Evolutionary conservation across 805 yeast species (phyloP).

Genomic region (Candida germanica): DNA sequence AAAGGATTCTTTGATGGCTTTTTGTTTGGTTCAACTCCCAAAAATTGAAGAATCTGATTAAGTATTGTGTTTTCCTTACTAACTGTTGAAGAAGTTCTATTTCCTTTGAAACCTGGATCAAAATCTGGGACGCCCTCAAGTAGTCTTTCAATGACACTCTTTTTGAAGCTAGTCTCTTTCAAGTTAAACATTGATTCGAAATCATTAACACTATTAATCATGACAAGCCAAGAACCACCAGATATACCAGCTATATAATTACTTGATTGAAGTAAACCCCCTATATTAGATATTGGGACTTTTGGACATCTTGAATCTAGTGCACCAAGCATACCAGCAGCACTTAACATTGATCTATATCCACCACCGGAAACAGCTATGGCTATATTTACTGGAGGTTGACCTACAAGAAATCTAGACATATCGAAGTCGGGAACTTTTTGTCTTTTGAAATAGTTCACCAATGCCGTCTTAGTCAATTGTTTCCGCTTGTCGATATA

Average conservation of each 20-base stretch:
- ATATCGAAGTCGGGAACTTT: constrained; percentile 30
- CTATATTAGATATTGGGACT: constrained; percentile 17
- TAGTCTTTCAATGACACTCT: constrained; percentile 43
- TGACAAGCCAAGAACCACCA: constrained; percentile 72
- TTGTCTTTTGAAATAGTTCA: constrained; percentile 9
- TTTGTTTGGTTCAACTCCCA: not conserved
- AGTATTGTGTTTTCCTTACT: not conserved
- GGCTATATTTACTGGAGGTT: constrained; percentile 24
- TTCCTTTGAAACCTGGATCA: constrained; percentile 25
- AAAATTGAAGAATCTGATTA: not conserved
- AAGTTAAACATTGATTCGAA: constrained; percentile 20
- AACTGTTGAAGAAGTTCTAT: not conserved
- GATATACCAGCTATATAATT: constrained; percentile 63
- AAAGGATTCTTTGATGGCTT: not conserved
- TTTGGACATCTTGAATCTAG: constrained; percentile 43
- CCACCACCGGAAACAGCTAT: constrained; percentile 52
- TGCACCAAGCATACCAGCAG: constrained; percentile 55
- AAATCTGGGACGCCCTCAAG: constrained; percentile 58
- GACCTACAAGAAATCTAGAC: constrained; percentile 14
- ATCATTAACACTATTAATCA: constrained; percentile 38
- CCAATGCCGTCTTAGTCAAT: constrained; percentile 10
- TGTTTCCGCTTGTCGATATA: constrained; percentile 8
- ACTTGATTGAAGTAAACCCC: constrained; percentile 51
- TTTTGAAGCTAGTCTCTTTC: constrained; percentile 21
- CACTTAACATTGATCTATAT: constrained; percentile 57